Base-by-base conservation (phyloP, 768 basidiomycete species). In the Brasilioporus rufonigricans region DNA sequence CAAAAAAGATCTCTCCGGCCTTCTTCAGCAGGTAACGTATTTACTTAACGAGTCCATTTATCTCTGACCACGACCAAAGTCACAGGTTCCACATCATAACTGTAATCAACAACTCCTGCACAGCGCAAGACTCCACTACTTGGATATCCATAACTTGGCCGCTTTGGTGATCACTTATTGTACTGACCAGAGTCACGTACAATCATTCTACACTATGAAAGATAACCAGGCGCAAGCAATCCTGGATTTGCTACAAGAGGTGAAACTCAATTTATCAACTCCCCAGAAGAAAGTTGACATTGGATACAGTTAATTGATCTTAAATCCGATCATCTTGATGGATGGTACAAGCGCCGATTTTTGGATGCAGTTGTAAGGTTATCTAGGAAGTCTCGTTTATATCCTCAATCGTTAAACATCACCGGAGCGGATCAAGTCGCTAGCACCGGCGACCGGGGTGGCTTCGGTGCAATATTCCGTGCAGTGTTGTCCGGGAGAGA, bases 391-490 rank as follows among this genome's bases (percentile, higher is more conserved):
- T 64, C 72, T 12, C 57, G 64, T 33, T 52, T 61, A 14, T 68
- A 69, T 29, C 73, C 72, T 21, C 57, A 13, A 52, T 59, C 60
- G n/a, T 53, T 73, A 29, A 57, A 56, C 23, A 64, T 71, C 41
- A 49, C 33, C 1, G 60, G 57, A 6, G 61, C 60, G 6, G 59
- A 61, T 6, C 45, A 59, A 32, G 41, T 56, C 7, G 19, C 24
- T 21, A 38, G 43, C 18, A 63, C 66, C 2, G 44, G 54, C 7
- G 57, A 61, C 11, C 56, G 56, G 29, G 73, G 73, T 33, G 67
- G 66, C 3, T 76, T 68, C 53, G 73, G 72, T 35, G 61, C 67
- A 44, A 68, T 73, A 48, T 72, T 62, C 47, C 62, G 64, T 27
- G 72, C 72, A 14, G 50, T 39, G 26, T 55, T 66, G 21, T 63